Conservation (phyloP, 2,329 filamentous ascomycete species). For the Microdochium nivale region DNA sequence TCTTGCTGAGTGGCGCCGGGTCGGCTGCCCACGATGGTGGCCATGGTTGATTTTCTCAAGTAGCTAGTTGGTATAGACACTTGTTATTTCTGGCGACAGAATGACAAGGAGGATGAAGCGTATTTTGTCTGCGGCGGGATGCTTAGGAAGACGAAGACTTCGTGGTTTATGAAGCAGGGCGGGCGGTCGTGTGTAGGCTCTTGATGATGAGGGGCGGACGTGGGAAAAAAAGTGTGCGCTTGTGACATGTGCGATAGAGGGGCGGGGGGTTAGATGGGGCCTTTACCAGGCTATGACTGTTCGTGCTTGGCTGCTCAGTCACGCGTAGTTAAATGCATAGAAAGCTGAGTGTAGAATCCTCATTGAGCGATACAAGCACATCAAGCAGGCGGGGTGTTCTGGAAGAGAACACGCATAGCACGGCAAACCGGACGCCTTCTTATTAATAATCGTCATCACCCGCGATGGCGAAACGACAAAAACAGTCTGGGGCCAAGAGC, state of each 20-base stretch:
- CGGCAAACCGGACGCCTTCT: no score
- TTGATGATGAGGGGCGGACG: no score
- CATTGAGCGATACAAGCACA: no score
- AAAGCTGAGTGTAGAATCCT: no score
- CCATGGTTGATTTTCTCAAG: slow-evolving; percentile 29
- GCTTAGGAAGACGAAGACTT: neutral
- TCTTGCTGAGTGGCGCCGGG: slow-evolving; percentile 17
- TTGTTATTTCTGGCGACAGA: neutral
- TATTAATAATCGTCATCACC: no score
- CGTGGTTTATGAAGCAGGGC: slow-evolving; percentile 4
- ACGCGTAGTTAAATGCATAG: no score
- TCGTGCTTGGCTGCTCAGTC: no score
- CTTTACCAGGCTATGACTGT: neutral
- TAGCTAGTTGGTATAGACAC: neutral
- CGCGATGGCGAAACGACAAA: no score
- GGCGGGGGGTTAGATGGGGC: neutral
- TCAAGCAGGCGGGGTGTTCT: no score
- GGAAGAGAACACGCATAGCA: no score
- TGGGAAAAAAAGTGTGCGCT: neutral
- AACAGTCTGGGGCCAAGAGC: no score
- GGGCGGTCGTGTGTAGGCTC: neutral
- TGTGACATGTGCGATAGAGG: neutral
- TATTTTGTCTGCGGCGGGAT: no score
- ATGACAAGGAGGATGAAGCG: neutral
- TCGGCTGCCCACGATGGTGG: slow-evolving; percentile 34